phyloP scores from a whole-genome alignment of 208 protist genomes.

The Strigomonas oncopelti region DNA sequence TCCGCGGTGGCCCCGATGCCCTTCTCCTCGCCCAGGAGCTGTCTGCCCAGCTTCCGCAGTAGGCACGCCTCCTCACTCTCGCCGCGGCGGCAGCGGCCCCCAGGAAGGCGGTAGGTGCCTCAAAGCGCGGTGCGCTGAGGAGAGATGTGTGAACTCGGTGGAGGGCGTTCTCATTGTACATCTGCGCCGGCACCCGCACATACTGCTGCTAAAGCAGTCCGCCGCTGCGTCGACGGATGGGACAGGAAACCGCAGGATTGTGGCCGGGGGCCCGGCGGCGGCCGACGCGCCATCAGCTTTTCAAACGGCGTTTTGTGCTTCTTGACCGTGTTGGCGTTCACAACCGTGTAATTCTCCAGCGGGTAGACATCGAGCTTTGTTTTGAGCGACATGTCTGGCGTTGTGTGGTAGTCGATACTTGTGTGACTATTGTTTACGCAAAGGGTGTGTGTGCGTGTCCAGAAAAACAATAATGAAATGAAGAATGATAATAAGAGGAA shows the following conservation, averaged over 20 bases:
- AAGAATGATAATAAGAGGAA: neutral
- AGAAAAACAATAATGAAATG: slow-evolving; percentile 5
- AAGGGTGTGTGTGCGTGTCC: neutral
- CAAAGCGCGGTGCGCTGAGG: slow-evolving; percentile 14
- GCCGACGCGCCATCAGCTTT: slow-evolving; percentile 62
- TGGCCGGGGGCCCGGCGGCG: slow-evolving; percentile 23
- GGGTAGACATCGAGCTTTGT: slow-evolving; percentile 82
- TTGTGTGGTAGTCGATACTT: too few relatives aligned
- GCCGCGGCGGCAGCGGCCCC: slow-evolving; percentile 66
- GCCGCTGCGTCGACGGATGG: slow-evolving; percentile 2
- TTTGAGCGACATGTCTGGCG: slow-evolving; percentile 46
- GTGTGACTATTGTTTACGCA: too few relatives aligned
- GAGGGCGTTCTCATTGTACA: slow-evolving; percentile 86
- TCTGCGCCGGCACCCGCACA: slow-evolving; percentile 90
- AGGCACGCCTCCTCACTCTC: slow-evolving; percentile 71
- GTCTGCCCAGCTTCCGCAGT: slow-evolving; percentile 68
- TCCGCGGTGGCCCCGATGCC: neutral
- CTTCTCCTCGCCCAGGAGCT: slow-evolving; percentile 68
- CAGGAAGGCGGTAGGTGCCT: slow-evolving; percentile 57
- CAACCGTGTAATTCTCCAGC: slow-evolving; percentile 56
- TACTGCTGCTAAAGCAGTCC: slow-evolving; percentile 79
- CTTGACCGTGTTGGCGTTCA: slow-evolving; percentile 9
- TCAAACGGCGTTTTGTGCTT: slow-evolving; percentile 61
- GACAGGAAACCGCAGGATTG: neutral
- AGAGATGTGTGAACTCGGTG: neutral